Percentiles rank a stretch among this genome's conserved stretches.
phyloP scores from a whole-genome alignment of 768 basidiomycete species.

The Udeniomyces megalosporus region DNA sequence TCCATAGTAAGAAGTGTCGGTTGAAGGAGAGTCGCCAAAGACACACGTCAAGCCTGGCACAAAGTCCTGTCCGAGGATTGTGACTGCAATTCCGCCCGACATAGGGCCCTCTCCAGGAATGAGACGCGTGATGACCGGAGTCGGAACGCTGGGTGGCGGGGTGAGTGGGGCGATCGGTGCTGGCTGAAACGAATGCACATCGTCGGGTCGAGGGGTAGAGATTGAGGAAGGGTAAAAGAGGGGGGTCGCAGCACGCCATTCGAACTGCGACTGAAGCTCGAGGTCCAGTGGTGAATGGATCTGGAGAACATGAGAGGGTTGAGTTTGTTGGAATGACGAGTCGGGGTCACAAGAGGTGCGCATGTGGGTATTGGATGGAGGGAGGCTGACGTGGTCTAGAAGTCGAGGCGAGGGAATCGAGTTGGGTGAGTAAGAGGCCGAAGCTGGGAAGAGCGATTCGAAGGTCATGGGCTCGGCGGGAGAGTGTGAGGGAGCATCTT shows the following conservation, averaged over 20 bases:
- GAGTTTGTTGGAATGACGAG: too few species aligned
- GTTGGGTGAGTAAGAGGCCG: conserved; percentile 2
- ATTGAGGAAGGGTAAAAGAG: too few species aligned
- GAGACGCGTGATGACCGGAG: conserved; percentile 58
- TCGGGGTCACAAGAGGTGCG: too few species aligned
- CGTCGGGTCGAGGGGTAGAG: neutral
- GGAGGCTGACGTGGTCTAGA: too few species aligned
- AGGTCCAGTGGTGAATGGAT: too few species aligned
- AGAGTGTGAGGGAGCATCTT: neutral
- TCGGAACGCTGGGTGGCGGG: conserved; percentile 27
- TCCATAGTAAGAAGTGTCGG: conserved; percentile 68
- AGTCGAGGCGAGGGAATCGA: conserved; percentile 7
- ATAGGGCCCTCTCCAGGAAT: conserved; percentile 75
- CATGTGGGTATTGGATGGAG: too few species aligned
- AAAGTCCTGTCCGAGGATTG: conserved; percentile 81
- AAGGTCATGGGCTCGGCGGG: conserved; percentile 3
- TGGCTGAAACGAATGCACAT: neutral
- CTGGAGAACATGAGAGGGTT: too few species aligned
- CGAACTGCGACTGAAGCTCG: too few species aligned
- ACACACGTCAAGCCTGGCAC: conserved; percentile 43
- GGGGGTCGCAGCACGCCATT: neutral
- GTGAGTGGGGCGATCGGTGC: neutral
- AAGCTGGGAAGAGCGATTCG: conserved; percentile 2
- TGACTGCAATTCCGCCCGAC: conserved; percentile 85
- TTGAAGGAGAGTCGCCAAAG: conserved; percentile 69